Evolutionary conservation across 1,284 basidiomycete genomes (phyloP).

Genomic region (Butyriboletus appendiculatus): DNA sequence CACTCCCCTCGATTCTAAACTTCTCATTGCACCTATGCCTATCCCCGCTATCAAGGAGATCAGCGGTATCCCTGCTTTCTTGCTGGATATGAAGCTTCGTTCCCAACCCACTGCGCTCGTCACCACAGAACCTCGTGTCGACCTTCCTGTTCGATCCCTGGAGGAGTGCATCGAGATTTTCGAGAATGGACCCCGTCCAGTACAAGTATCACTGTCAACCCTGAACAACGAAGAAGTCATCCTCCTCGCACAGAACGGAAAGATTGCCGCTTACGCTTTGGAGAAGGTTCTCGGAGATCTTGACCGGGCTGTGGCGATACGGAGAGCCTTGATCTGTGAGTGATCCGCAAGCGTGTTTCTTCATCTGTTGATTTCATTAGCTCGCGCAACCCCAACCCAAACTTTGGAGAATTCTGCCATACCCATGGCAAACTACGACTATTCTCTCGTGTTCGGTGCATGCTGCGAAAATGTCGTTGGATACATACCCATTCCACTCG

Average conservation of each 20-base stretch:
- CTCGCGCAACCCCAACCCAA: slow-evolving; percentile 84
- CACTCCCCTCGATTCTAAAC: slow-evolving; percentile 11
- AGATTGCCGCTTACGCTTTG: slow-evolving; percentile 91
- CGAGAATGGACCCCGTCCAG: slow-evolving; percentile 78
- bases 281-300: slow-evolving; percentile 91
- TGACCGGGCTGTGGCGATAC: slow-evolving; percentile 85
- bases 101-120: slow-evolving; percentile 30
- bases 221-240: slow-evolving; percentile 95
- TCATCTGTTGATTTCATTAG: slow-evolving; percentile 40
- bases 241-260: slow-evolving; percentile 86
- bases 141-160: slow-evolving; percentile 54
- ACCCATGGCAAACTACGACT: slow-evolving; percentile 90
- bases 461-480: slow-evolving; percentile 99
- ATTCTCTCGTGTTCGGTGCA: slow-evolving; percentile 92
- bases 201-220: slow-evolving; percentile 52
- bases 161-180: slow-evolving; percentile 87
- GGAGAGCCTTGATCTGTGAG: slow-evolving; percentile 90
- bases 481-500: slow-evolving; percentile 95
- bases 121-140: slow-evolving; percentile 17
- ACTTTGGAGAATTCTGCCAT: slow-evolving; percentile 85
- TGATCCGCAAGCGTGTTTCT: slow-evolving; percentile 19
- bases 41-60: slow-evolving; percentile 20
- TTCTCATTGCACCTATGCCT: slow-evolving; percentile 30
- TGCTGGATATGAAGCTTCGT: slow-evolving; percentile 49
- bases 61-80: slow-evolving; percentile 41